Evolutionary conservation across 2,329 filamentous ascomycete species (phyloP).

Genomic region (Dactylonectria estremocensis): DNA sequence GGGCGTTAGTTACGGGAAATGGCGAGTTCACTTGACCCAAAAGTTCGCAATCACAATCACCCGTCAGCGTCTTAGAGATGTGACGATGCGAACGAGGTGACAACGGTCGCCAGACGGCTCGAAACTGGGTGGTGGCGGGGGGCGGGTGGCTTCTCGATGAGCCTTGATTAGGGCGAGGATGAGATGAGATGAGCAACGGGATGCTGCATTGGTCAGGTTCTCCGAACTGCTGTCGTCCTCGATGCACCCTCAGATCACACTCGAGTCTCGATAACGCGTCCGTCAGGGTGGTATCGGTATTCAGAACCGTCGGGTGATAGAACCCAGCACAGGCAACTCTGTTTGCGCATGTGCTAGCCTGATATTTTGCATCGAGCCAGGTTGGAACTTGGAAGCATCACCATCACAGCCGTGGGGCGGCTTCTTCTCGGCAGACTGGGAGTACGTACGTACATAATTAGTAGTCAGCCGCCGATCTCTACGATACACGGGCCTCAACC

Average conservation of each 20-base stretch:
- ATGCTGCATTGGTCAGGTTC: conserved; percentile 1
- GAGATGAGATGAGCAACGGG: conserved; percentile 21
- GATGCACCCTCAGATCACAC: conserved; percentile 17
- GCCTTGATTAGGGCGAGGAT: conserved; percentile 23
- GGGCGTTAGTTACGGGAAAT: conserved; percentile 32
- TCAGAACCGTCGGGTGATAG: neutral
- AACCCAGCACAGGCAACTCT: conserved; percentile 22
- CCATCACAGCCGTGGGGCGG: neutral
- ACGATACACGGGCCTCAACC: conserved; percentile 4
- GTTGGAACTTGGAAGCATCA: conserved; percentile 1
- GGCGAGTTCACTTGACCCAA: neutral
- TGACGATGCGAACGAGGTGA: conserved; percentile 22
- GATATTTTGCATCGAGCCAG: neutral
- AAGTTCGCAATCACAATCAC: conserved; percentile 34
- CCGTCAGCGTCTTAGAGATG: conserved; percentile 31
- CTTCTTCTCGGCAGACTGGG: conserved; percentile 1
- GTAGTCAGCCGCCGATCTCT: conserved; percentile 13
- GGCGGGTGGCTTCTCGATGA: conserved; percentile 23
- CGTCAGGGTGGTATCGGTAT: conserved; percentile 18
- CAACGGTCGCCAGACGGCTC: neutral
- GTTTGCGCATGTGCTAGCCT: conserved; percentile 25
- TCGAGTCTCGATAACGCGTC: conserved; percentile 14
- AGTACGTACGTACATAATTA: neutral
- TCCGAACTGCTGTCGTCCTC: conserved; percentile 9
- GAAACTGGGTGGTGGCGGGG: conserved; percentile 8